Conservation (phyloP, 495 filamentous ascomycete genomes). For the Penicillium odoratum region DNA sequence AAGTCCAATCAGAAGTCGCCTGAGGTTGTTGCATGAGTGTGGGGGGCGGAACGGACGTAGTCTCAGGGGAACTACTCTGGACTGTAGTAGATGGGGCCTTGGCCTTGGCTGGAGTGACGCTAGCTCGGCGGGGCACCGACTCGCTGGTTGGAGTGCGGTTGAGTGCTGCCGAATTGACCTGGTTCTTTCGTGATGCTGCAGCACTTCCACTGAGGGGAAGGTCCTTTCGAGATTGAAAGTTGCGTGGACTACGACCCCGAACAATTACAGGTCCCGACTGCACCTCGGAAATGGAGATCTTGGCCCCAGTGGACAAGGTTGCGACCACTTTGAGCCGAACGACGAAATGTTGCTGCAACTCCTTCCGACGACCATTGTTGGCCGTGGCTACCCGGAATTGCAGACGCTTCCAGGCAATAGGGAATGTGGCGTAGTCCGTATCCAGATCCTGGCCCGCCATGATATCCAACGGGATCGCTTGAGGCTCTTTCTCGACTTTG, state of each 20-base stretch:
- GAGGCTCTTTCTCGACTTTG: constrained; percentile 65
- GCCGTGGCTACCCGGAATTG: constrained; percentile 93
- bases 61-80: constrained; percentile 44
- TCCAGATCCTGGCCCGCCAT: constrained; percentile 77
- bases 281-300: constrained; percentile 67
- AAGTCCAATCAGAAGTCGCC: constrained; percentile 42
- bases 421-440: constrained; percentile 74
- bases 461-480: constrained; percentile 69
- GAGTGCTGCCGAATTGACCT: constrained; percentile 37
- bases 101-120: constrained; percentile 54
- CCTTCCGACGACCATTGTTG: constrained; percentile 74
- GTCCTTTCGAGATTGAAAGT: constrained; percentile 77
- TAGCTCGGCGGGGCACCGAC: constrained; percentile 38
- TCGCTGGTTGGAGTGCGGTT: constrained; percentile 52
- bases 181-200: constrained; percentile 61
- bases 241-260: constrained; percentile 73
- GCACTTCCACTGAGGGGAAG: constrained; percentile 71
- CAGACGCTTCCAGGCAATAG: constrained; percentile 85
- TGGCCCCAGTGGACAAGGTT: constrained; percentile 66
- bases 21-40: constrained; percentile 36
- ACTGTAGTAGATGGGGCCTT: constrained; percentile 41
- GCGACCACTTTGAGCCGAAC: constrained; percentile 72
- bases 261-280: constrained; percentile 76
- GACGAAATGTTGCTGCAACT: constrained; percentile 81
- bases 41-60: constrained; percentile 37